Evolutionary conservation across 129 eudicot genomes (phyloP), one percentile per base, ranked within the genome.

Genomic region (Mikania micrantha): DNA sequence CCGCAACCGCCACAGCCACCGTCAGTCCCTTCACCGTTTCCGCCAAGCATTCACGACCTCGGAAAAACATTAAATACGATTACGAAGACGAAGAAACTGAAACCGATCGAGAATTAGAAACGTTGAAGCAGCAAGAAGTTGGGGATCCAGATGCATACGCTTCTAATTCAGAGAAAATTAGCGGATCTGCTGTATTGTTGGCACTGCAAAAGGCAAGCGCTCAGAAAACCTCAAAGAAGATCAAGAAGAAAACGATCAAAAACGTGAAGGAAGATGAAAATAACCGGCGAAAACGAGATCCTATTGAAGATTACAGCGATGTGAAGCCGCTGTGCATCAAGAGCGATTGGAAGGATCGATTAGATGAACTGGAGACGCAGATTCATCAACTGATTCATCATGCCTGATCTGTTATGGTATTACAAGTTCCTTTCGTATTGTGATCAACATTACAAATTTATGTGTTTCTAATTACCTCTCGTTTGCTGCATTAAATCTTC

Each of bases 341-440:
- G 45, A 68, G 69, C 45, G 85, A 85, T 47, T 88, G 96, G 91
- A 78, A 44, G 16, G 75, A 34, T 50, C 64, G 87, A 13, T 78
- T 88, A 73, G 88, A 80, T 65, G 81, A 88, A 5, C 40, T 88
- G 64, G 88, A 88, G 50, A 48, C 2, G 38, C 81, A 83, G 66
- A 83, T 85, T 31, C 86, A 67, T 31, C 69, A 75, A 13, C 25
- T 75, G 40, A 47, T 75, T 59, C 69, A 63, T 64, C 24, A 63
- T 28, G 4, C 77, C 2, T 61, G 63, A 62, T 40, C 7, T 42
- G 36, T 42, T 12, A n/a, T 64, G 50, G 21, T 10, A 13, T 7
- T 10, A 53, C n/a, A 22, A 53, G 1, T 27, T 57, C 22, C 8
- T 57, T 15, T 15, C 63, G 29, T 28, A 17, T 48, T 17, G 54